Percentiles rank a stretch among this genome's conserved stretches.
These are phyloP conservation scores for Globisporangium heterothallicum DNA, from an alignment of 352 stramenopile genomes.

Conservation along the genomic window DNA sequence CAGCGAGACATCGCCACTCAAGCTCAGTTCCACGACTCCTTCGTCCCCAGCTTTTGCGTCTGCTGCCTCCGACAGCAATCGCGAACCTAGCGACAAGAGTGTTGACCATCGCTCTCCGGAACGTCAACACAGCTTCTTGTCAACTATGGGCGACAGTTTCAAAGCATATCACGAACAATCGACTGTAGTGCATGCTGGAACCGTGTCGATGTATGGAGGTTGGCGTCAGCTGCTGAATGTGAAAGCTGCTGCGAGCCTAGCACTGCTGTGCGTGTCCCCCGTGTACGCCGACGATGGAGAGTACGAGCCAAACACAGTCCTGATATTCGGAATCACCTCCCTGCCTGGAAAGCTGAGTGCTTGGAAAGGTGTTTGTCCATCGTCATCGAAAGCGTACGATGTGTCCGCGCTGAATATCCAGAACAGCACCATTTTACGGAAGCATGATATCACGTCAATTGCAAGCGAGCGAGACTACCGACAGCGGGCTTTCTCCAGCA, in stretches of 20 bases:
- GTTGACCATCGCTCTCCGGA: conserved; percentile 26
- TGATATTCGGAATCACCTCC: conserved; percentile 59
- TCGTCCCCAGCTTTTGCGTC: neutral
- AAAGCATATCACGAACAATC: conserved; percentile 27
- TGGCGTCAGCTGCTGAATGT: conserved; percentile 47
- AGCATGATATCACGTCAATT: conserved; percentile 67
- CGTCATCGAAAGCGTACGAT: conserved; percentile 33
- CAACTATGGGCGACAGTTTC: conserved; percentile 12
- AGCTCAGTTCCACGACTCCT: neutral
- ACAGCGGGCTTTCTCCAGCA: conserved; percentile 67
- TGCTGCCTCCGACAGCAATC: neutral
- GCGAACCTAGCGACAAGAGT: conserved; percentile 5
- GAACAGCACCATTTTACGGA: conserved; percentile 35
- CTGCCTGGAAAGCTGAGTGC: conserved; percentile 45
- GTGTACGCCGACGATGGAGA: conserved; percentile 75
- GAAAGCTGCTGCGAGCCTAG: conserved; percentile 24
- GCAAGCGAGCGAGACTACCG: conserved; percentile 75
- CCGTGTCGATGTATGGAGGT: conserved; percentile 71
- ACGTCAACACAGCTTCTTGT: conserved; percentile 30
- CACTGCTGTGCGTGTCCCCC: conserved; percentile 60
- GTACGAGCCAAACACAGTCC: conserved; percentile 57
- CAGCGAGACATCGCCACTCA: neutral
- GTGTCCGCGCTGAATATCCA: conserved; percentile 45
- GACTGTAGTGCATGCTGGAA: conserved; percentile 48
- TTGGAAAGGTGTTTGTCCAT: conserved; percentile 56